Percentiles rank a stretch among this genome's conserved stretches.
Evolutionary conservation across 306 rosid genomes (phyloP).

Genomic region (Hippophae tibetana): DNA sequence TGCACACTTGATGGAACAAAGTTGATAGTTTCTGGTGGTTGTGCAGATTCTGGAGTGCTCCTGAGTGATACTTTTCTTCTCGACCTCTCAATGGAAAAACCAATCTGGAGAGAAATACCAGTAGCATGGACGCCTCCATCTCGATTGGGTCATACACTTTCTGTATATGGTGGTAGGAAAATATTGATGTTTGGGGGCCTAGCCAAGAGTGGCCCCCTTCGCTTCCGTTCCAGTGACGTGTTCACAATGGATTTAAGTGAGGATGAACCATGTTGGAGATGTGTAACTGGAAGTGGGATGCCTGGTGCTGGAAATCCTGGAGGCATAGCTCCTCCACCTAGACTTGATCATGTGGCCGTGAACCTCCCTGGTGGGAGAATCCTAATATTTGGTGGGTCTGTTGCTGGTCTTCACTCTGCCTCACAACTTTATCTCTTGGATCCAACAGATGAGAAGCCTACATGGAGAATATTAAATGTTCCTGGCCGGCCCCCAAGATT

Average conservation of each 20-base stretch:
- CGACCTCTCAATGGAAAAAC: conserved; percentile 96
- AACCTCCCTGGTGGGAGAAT: conserved; percentile 98
- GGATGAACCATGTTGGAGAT: conserved; percentile 98
- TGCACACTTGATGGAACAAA: conserved; percentile 98
- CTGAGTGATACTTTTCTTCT: conserved; percentile 93
- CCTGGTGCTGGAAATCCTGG: conserved; percentile 98
- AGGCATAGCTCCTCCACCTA: conserved; percentile 97
- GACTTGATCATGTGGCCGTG: conserved; percentile 97
- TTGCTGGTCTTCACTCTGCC: conserved; percentile 99
- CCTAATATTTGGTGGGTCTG: conserved; percentile 94
- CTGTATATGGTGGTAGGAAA: conserved; percentile 97
- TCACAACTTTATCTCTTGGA: conserved; percentile 93
- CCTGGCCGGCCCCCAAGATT: conserved; percentile 94
- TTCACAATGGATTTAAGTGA: conserved; percentile 94
- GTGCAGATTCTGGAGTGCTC: conserved; percentile 98
- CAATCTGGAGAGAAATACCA: conserved; percentile 95
- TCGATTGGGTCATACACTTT: conserved; percentile 86
- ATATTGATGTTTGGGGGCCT: conserved; percentile 98
- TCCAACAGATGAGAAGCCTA: conserved; percentile 94
- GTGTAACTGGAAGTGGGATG: conserved; percentile 92
- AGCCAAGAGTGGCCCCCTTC: conserved; percentile 96
- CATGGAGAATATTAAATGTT: conserved; percentile 92
- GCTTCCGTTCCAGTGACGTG: conserved; percentile 93
- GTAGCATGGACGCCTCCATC: conserved; percentile 98
- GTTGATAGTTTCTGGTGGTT: conserved; percentile 97